Conservation (phyloP, 179 eudicot species). For the Monotropa hypopitys region DNA sequence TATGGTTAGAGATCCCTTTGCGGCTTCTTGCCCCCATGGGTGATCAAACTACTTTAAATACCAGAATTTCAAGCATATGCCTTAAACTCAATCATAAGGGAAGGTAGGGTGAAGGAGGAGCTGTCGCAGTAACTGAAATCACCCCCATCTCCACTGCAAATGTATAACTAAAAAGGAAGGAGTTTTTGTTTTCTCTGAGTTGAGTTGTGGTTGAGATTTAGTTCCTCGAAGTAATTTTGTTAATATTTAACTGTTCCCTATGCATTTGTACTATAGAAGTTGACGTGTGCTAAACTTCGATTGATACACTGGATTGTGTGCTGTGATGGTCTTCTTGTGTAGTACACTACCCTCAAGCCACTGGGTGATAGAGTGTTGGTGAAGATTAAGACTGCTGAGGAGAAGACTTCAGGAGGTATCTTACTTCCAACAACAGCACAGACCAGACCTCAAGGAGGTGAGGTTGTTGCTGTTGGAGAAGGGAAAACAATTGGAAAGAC, state of each 20-base stretch:
- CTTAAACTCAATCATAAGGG: not conserved
- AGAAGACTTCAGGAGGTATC: slow-evolving; percentile 73
- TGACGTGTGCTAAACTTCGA: not conserved
- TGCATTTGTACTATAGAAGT: not conserved
- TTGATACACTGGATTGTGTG: not conserved
- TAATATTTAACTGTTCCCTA: not conserved
- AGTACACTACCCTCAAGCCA: slow-evolving; percentile 77
- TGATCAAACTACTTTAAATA: not conserved
- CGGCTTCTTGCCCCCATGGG: not conserved
- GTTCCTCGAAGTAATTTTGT: not conserved
- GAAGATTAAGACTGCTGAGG: slow-evolving; percentile 70
- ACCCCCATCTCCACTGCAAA: not conserved
- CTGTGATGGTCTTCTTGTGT: slow-evolving; percentile 3
- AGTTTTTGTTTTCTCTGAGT: too few relatives aligned
- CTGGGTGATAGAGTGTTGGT: slow-evolving; percentile 78
- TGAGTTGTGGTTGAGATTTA: not conserved
- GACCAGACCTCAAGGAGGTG: slow-evolving; percentile 76
- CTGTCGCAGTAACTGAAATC: too few relatives aligned
- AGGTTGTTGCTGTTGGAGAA: slow-evolving; percentile 90
- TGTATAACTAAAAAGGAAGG: too few relatives aligned
- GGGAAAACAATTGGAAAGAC: slow-evolving; percentile 65
- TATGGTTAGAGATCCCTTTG: too few relatives aligned
- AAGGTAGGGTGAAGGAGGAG: not conserved
- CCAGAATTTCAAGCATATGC: not conserved
- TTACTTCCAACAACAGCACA: slow-evolving; percentile 71